These are phyloP conservation scores for Rhynchosporium secalis DNA, from an alignment of 2,329 filamentous ascomycete species.

Conservation along the genomic window DNA sequence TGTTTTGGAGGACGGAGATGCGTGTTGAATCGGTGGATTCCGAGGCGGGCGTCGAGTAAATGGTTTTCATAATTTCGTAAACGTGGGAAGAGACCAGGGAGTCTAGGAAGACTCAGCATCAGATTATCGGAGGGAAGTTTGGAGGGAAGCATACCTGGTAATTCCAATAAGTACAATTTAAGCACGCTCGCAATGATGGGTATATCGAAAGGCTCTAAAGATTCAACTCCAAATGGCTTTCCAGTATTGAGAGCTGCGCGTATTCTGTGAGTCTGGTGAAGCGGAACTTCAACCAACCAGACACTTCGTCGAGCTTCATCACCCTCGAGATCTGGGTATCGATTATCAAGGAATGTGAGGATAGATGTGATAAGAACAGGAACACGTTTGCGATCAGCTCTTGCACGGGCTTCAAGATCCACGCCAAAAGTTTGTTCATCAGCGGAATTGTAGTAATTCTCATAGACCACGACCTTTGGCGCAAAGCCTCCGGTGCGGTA, in stretches of 20 bases:
- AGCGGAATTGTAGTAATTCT: conserved; percentile 98
- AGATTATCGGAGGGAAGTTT: not conserved
- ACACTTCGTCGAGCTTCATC: conserved; percentile 90
- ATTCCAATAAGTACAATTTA: conserved; percentile 91
- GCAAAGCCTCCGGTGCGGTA: conserved; percentile 93
- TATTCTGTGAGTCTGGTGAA: conserved; percentile 81
- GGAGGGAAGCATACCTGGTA: conserved; percentile 68
- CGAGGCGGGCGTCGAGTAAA: conserved; percentile 80
- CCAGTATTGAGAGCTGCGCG: conserved; percentile 84
- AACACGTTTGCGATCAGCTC: conserved; percentile 93
- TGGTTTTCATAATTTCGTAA: conserved; percentile 97
- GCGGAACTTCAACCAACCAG: conserved; percentile 90
- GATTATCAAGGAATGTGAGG: conserved; percentile 91
- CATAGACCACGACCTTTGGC: conserved; percentile 88
- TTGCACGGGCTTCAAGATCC: conserved; percentile 90
- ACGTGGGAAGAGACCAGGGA: conserved; percentile 98
- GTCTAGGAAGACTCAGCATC: conserved; percentile 54
- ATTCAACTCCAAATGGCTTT: conserved; percentile 72
- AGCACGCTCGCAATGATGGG: conserved; percentile 89
- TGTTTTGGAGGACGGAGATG: conserved; percentile 90
- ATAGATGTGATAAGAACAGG: conserved; percentile 90
- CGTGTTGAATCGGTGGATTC: conserved; percentile 77
- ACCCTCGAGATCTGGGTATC: conserved; percentile 95
- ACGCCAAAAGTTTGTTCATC: conserved; percentile 98
- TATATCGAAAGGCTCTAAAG: conserved; percentile 86